Evolutionary conservation across 805 yeast genomes (phyloP), one percentile per base, ranked within the genome.

Genomic region (Metschnikowia lochheadii): DNA sequence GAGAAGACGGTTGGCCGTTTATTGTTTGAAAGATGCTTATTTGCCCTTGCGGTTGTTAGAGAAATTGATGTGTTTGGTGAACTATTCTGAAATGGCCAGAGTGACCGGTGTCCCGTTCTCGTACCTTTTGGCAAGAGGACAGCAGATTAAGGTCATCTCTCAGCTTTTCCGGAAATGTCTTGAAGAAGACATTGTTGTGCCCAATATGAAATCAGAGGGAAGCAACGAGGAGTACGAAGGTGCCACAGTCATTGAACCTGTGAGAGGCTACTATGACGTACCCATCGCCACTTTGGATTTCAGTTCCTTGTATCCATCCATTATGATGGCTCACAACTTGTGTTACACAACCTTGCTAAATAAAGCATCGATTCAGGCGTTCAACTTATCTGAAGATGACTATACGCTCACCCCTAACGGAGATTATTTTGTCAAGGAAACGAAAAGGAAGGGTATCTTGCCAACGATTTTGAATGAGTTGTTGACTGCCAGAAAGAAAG

Each of bases 41-140:
- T 73, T 94, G 42, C 99, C 99, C 1, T 64, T 94, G 59, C 74
- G 99, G 56, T 75, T 94, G 35, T 69, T 91, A 60, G 97, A 92
- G 56, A 95, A 92, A 62, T 77, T 94, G 48, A 95, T 94, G 99
- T 90, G 97, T 60, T 75, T 94, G 53, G 96, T 95, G 53, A 94
- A 94, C 63, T 94, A 94, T 69, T 92, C 97, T 0, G 99, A 94
- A 70, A 94, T 94, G 99, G 97, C 99, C 1, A 85, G 99, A 73
- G 99, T 94, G 26, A 94, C 99, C 0, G 99, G 99, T 57, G 98
- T 94, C 10, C 99, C 99, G 0, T 89, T 94, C 62, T 86, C 97
- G 0, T 92, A 83, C 63, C 76, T 94, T 54, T 72, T 94, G 40
- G 67, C 95, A 14, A 80, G 99, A 64, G 99, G 99, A 37, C 99